Base-by-base conservation (phyloP, 345 rosid species). In the Salix viminalis region DNA sequence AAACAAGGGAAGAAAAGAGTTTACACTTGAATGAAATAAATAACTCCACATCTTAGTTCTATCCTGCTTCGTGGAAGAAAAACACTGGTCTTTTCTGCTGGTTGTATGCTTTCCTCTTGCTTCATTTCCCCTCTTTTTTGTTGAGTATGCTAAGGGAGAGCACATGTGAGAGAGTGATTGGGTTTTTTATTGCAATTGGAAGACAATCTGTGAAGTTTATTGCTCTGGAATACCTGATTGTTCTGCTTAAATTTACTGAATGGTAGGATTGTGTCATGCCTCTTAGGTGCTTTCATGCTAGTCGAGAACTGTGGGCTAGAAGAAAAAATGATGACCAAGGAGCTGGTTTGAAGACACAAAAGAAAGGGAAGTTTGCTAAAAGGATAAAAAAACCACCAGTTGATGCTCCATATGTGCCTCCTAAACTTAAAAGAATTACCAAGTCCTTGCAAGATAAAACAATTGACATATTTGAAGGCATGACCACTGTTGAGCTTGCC, bases 391-490 rank as follows among this genome's bases (percentile, higher is more conserved):
- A 44, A 73, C 88, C 95, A 12, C 97, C 99, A 2, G 87, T 90
- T 78, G 97, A 92, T 82, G 90, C 93, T 86, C 94, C 89, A 23
- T 92, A 92, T 67, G 89, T 91, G 73, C 90, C 92, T 70, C 89
- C 90, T 71, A 90, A 87, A 85, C 83, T 84, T 32, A 87, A 86
- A 85, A 84, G 80, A 81, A 77, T 65, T 56, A 78, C 75, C 60
- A 90, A 89, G 70, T 73, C 85, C 46, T 78, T 76, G 50, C 90
- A 80, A 68, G 92, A 87, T 76, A 92, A 89, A 84, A 90, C 87
- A 0, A 76, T 91, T 8, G 92, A 92, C 72, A 91, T 96, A 79
- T 96, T 93, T 82, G 92, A 90, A 80, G 97, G 99, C 81, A 92
- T 92, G 89, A 86, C 94, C 6, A 32, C 90, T 75, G 85, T 88